Evolutionary conservation across 2,329 filamentous ascomycete species (phyloP).

Genomic region (Thielaviopsis ethacetica): DNA sequence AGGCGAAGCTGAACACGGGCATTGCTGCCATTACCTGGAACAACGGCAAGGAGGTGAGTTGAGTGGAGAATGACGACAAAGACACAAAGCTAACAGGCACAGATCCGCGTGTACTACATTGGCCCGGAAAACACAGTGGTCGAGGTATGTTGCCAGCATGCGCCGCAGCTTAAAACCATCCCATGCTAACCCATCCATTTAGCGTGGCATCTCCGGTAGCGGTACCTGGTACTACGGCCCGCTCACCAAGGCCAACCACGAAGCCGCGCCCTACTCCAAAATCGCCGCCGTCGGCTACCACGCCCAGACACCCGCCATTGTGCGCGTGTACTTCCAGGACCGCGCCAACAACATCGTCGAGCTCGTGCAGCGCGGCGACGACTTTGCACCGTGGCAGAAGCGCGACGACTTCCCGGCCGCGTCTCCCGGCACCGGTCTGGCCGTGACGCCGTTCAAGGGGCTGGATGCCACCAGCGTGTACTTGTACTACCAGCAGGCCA

Average conservation of each 20-base stretch:
- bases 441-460: slow-evolving; percentile 7
- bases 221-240: slow-evolving; percentile 11
- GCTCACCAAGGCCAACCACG: slow-evolving; percentile 5
- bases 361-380: slow-evolving; percentile 11
- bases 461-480: slow-evolving; percentile 9
- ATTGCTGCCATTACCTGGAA: slow-evolving; percentile 12
- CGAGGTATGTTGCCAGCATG: not conserved
- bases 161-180: not conserved
- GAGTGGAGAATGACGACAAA: not conserved
- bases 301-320: slow-evolving; percentile 8
- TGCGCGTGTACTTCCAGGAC: slow-evolving; percentile 11
- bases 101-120: slow-evolving; percentile 11
- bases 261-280: slow-evolving; percentile 10
- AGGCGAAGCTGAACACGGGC: slow-evolving; percentile 11
- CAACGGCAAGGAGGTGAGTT: slow-evolving; percentile 10
- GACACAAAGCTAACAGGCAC: not conserved
- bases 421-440: slow-evolving; percentile 9
- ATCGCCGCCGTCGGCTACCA: slow-evolving; percentile 11
- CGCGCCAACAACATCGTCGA: slow-evolving; percentile 11
- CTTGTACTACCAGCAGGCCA: slow-evolving; percentile 10
- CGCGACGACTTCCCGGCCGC: slow-evolving; percentile 8
- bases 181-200: not conserved
- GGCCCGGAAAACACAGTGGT: slow-evolving; percentile 10
- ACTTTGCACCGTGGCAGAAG: slow-evolving; percentile 10
- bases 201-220: slow-evolving; percentile 10